These are phyloP conservation scores for Plantago major DNA, from an alignment of 257 asterid genomes.

Conservation along the genomic window DNA sequence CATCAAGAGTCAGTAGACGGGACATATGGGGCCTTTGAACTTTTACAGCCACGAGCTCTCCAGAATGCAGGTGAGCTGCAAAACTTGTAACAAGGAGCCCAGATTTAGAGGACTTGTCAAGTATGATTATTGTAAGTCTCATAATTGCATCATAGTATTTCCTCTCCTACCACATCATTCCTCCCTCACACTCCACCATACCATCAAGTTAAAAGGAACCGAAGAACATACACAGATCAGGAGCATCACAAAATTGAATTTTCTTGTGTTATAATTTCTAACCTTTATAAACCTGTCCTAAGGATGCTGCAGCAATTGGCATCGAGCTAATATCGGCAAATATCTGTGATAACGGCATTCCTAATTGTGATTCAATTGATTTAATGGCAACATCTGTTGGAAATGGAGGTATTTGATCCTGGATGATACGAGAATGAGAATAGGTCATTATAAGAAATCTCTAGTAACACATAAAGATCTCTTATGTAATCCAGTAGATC, in stretches of 20 bases:
- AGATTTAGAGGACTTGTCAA: constrained; percentile 28
- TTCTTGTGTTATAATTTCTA: constrained; percentile 27
- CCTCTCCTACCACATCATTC: constrained; percentile 1
- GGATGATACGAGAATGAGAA: constrained; percentile 21
- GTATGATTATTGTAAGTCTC: constrained; percentile 1
- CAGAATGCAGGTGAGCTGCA: constrained; percentile 98
- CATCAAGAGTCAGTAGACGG: constrained; percentile 78
- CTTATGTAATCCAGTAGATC: constrained; percentile 2
- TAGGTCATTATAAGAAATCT: constrained; percentile 16
- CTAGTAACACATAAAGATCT: constrained; percentile 11
- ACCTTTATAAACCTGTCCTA: constrained; percentile 99
- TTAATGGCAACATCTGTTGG: constrained; percentile 72
- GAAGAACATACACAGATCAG: neutral
- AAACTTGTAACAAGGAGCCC: constrained; percentile 58
- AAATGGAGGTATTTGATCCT: constrained; percentile 99
- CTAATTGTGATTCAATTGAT: constrained; percentile 85
- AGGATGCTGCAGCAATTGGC: constrained; percentile 96
- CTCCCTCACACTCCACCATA: neutral
- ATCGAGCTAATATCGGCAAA: constrained; percentile 89
- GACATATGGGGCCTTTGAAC: constrained; percentile 99
- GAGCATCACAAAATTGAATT: constrained; percentile 1
- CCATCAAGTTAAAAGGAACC: too few species aligned
- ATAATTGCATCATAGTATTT: constrained; percentile 6
- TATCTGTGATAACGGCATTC: constrained; percentile 68
- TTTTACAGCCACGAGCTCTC: constrained; percentile 98